Conservation (phyloP, 179 eudicot species). For the Beta macrorhiza region DNA sequence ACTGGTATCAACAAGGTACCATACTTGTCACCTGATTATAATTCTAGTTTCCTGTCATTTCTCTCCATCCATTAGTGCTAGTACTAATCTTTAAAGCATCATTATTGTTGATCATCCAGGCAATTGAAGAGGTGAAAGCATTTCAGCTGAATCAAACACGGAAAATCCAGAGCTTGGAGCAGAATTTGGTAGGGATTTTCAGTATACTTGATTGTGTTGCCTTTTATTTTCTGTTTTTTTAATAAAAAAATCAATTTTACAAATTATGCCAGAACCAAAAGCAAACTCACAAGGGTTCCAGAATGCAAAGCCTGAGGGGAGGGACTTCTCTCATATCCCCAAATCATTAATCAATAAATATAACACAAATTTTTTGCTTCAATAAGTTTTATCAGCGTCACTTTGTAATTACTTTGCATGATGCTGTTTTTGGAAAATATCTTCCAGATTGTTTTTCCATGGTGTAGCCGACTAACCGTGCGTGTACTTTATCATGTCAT, state of each 20-base stretch:
- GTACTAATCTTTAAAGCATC: constrained; percentile 20
- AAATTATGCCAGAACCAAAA: neutral
- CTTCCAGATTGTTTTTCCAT: neutral
- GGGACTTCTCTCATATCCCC: neutral
- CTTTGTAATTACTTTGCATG: neutral
- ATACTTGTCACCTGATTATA: neutral
- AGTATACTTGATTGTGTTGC: neutral
- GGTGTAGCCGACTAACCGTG: neutral
- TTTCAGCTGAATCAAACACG: constrained; percentile 40
- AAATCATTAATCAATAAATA: neutral
- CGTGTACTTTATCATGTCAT: no score
- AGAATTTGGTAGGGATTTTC: constrained; percentile 51
- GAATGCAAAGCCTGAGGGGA: neutral
- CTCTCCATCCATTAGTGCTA: neutral
- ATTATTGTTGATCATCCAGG: constrained; percentile 46
- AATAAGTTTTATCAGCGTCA: neutral
- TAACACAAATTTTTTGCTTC: neutral
- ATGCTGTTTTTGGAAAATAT: neutral
- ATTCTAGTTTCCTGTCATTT: constrained; percentile 2
- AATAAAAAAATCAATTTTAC: neutral
- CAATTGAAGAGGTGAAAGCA: constrained; percentile 49
- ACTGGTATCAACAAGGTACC: constrained; percentile 42
- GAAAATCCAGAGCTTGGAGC: constrained; percentile 49
- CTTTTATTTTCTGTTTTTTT: no score
- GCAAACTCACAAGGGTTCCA: neutral